Base-by-base conservation (phyloP, 352 stramenopile genomes). In the Phytophthora brassicae region DNA sequence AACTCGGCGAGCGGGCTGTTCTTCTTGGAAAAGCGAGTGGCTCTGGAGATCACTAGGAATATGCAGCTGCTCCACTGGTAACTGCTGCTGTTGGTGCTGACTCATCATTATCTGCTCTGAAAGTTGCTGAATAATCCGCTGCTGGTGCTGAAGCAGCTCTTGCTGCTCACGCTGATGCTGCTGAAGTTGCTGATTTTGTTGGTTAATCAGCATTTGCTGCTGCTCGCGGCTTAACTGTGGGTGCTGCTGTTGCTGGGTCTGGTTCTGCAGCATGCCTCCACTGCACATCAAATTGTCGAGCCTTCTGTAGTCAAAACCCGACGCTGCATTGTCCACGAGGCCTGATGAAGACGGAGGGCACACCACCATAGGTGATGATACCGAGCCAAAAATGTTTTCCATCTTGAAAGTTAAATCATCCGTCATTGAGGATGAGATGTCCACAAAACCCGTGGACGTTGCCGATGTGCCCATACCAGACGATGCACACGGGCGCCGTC, bases 21-120 rank as follows among this genome's bases (percentile, higher is more conserved):
- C 60, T 39, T 92, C 81, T 19, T 77, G 74, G 43, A 92, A 92
- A 4, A 92, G 60, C 43, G 69, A 81, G 64, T 92, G 79, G 45
- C 65, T 79, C 63, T 88, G 72, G 19, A 92, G 57, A 22, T 82
- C 79, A 17, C 49, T 52, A n/a, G 62, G 47, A 13, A 70, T 48
- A 36, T 76, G 69, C 2, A 65, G 41, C 17, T 62, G 52, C 41
- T 68, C 47, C 13, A 61, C 22, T 8, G 45, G 51, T 16, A 60
- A 39, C 23, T 60, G 53, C 38, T 62, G 47, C 26, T 78, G 55
- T 33, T 71, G 64, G 23, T 73, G 67, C 42, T 79, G 72, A 5
- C 56, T 72, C 39, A 72, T 70, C 68, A 62, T 72, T 64, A 72
- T 70, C 44, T 72, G 68, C 45, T 66, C 69, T 5, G 74, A 48